Conservation (phyloP, 2,329 filamentous ascomycete genomes). For the Xylariomycetidae sp. region DNA sequence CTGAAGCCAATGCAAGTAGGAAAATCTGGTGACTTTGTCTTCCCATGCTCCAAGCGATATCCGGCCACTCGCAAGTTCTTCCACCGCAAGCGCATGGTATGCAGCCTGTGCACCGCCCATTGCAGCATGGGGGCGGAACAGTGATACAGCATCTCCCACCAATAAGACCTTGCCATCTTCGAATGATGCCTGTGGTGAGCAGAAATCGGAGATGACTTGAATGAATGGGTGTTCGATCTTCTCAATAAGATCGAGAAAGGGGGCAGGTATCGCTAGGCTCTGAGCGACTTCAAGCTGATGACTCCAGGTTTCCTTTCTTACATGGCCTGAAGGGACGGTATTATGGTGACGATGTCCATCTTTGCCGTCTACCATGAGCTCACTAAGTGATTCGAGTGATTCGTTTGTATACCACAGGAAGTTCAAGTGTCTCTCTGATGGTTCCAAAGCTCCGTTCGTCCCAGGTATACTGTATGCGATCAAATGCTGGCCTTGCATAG, state of each 20-base stretch:
- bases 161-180: constrained; percentile 12
- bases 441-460: constrained; percentile 4
- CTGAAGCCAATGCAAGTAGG: constrained; percentile 8
- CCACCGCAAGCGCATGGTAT: constrained; percentile 6
- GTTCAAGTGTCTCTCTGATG: constrained; percentile 6
- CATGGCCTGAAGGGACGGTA: constrained; percentile 2
- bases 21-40: constrained; percentile 6
- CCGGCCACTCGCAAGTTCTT: constrained; percentile 20
- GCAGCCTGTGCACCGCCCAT: constrained; percentile 9
- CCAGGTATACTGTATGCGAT: constrained; percentile 11
- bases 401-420: constrained; percentile 14
- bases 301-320: constrained; percentile 3
- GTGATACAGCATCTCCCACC: constrained; percentile 10
- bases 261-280: not conserved
- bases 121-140: constrained; percentile 5
- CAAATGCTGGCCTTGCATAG: constrained; percentile 5
- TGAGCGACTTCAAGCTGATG: not conserved
- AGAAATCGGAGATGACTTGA: constrained; percentile 14
- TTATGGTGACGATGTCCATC: constrained; percentile 6
- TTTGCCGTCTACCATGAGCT: constrained; percentile 6
- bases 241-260: constrained; percentile 7
- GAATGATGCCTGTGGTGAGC: constrained; percentile 10
- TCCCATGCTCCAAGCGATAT: constrained; percentile 8
- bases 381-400: not conserved
- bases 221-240: constrained; percentile 16